A percentile compares a stretch with the other conserved stretches of the same genome.
Evolutionary conservation across 108 stramenopile species (phyloP).

Genomic region (Nannochloropsis oceanica): DNA sequence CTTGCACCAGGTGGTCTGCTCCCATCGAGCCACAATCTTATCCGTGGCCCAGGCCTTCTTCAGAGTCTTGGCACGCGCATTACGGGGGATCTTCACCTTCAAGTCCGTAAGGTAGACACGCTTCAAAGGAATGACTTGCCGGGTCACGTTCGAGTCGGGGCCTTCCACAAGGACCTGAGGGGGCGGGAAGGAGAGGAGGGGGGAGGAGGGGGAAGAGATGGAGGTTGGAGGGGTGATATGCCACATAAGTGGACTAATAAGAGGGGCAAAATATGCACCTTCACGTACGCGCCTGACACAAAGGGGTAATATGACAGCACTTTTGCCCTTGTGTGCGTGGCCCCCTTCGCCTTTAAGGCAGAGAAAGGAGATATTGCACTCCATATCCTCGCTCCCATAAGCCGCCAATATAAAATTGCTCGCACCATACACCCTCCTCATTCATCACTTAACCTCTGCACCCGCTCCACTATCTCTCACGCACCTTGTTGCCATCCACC

Average conservation of each 20-base stretch:
- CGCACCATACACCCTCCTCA: no score
- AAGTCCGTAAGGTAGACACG: slow-evolving; percentile 84
- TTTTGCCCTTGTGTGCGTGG: background rate
- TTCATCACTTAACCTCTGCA: background rate
- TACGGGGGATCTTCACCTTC: slow-evolving; percentile 70
- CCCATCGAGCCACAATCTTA: slow-evolving; percentile 64
- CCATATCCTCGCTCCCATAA: background rate
- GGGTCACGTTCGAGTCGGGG: slow-evolving; percentile 74
- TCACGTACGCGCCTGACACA: background rate
- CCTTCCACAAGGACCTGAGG: slow-evolving; percentile 79
- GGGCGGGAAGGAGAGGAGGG: background rate
- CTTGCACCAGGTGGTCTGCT: slow-evolving; percentile 77
- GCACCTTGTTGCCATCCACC: slow-evolving; percentile 85
- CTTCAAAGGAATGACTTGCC: slow-evolving; percentile 87
- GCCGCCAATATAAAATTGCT: background rate
- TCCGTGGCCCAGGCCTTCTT: slow-evolving; percentile 57
- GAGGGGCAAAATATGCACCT: no score
- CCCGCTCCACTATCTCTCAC: background rate
- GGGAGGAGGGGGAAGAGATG: no score
- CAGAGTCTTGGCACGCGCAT: slow-evolving; percentile 72
- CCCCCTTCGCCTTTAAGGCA: background rate
- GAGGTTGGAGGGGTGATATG: no score
- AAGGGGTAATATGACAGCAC: background rate
- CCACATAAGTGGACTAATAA: no score
- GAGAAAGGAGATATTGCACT: background rate